Evolutionary conservation across 495 filamentous ascomycete genomes (phyloP).

Genomic region (Aspergillus affinis): DNA sequence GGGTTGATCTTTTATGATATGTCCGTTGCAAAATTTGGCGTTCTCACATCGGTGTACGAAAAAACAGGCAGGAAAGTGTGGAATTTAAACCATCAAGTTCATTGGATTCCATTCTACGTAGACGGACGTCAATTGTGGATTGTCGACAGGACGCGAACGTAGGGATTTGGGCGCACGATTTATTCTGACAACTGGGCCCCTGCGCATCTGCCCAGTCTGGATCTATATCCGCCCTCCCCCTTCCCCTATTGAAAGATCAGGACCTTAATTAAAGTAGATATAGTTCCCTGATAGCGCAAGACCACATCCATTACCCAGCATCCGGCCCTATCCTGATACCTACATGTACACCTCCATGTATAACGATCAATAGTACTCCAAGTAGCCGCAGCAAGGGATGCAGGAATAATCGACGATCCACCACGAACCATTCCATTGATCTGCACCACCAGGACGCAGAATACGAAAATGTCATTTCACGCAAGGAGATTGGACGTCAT

Average conservation of each 20-base stretch:
- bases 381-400: not conserved
- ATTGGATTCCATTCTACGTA: slow-evolving; percentile 15
- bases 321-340: not conserved
- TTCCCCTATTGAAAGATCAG: not conserved
- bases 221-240: not conserved
- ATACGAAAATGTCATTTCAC: not conserved
- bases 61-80: slow-evolving; percentile 41
- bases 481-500: not conserved
- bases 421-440: not conserved
- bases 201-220: not conserved
- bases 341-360: not conserved
- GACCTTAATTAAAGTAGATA: no score
- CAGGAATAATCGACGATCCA: not conserved
- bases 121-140: not conserved
- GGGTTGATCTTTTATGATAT: slow-evolving; percentile 39
- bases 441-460: not conserved
- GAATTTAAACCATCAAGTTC: slow-evolving; percentile 25
- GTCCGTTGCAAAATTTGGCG: slow-evolving; percentile 46
- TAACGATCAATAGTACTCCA: not conserved
- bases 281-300: no score
- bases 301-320: not conserved
- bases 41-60: slow-evolving; percentile 48
- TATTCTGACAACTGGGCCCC: not conserved
- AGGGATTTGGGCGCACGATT: not conserved
- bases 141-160: not conserved